Evolutionary conservation across 352 stramenopile genomes (phyloP).

Genomic region (Phytophthora chlamydospora): DNA sequence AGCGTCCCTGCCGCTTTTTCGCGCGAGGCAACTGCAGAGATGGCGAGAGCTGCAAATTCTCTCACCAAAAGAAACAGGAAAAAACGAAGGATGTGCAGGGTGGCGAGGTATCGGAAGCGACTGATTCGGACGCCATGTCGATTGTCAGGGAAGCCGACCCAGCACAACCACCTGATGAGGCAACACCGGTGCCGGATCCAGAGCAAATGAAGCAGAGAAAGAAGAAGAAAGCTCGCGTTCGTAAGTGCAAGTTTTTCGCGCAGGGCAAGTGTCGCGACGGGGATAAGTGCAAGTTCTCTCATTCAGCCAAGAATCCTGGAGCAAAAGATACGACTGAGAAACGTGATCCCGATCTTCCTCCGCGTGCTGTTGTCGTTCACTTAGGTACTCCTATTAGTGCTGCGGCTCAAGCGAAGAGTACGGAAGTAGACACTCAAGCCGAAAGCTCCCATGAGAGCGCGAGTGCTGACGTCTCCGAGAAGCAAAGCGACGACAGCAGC

Average conservation of each 20-base stretch:
- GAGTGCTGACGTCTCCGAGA: constrained; percentile 1
- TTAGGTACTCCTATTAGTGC: constrained; percentile 14
- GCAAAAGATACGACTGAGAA: constrained; percentile 5
- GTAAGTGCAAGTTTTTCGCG: constrained; percentile 61
- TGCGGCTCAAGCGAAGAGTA: constrained; percentile 1
- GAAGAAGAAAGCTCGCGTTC: constrained; percentile 30
- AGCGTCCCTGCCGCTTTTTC: constrained; percentile 56
- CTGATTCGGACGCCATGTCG: constrained; percentile 1
- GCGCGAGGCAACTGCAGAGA: constrained; percentile 60
- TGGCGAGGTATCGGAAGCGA: constrained; percentile 2
- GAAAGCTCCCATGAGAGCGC: neutral
- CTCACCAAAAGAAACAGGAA: constrained; percentile 36
- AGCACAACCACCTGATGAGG: constrained; percentile 11
- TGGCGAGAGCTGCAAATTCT: constrained; percentile 58
- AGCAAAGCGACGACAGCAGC: constrained; percentile 17
- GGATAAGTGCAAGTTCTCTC: constrained; percentile 71
- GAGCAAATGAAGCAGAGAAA: constrained; percentile 17
- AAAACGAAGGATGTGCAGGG: constrained; percentile 19
- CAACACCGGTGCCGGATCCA: neutral
- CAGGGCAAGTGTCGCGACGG: constrained; percentile 55
- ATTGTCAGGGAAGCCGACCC: constrained; percentile 28
- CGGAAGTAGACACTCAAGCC: neutral
- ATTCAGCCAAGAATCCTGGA: constrained; percentile 33
- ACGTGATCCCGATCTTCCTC: neutral
- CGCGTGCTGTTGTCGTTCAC: constrained; percentile 27